Evolutionary conservation across 1,284 basidiomycete genomes (phyloP), one percentile per base, ranked within the genome.

Genomic region (Moesziomyces antarcticus): DNA sequence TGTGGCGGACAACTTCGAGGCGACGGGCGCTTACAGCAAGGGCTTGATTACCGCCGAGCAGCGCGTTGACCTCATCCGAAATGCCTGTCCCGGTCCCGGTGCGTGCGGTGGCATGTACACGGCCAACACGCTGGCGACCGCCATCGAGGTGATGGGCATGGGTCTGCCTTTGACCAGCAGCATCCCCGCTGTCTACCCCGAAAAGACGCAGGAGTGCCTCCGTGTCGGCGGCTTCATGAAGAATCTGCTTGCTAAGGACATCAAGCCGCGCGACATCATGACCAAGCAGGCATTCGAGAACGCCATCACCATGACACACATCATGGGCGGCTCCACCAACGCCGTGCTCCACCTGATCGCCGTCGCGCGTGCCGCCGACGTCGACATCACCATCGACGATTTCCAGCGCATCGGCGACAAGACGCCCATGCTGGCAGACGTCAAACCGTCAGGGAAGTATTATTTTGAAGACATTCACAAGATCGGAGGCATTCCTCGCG

Each of bases 71-170:
- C 94, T 93, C 30, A 88, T 97, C 67, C 89, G 94, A 60, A 89
- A 97, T 84, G 90, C 94, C 11, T 99, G 96, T 84, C 94, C 96
- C 16, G 96, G 96, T 45, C 90, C 95, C 14, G 91, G 95, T 62
- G 94, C 94, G 43, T 98, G 96, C 85, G 96, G 95, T 53, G 92
- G 94, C 75, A 93, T 93, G 92, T 97, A 96, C 86, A 97, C 94
- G 18, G 94, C 94, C 24, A 97, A 97, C 85, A 97, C 95, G 1
- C 95, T 97, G 91, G 92, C 94, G 8, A 94, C 91, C 37, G 90
- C 91, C 20, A 88, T 96, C 41, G 94, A 97, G 85, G 93, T 92
- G 1, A 88, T 97, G 69, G 95, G 94, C 35, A 92, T 97, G 88
- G 92, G 93, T 20, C 86, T 97, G 27, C 94, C 94, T 0, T 93